Evolutionary conservation across 768 basidiomycete species (phyloP).

Genomic region (Lentinula boryana): DNA sequence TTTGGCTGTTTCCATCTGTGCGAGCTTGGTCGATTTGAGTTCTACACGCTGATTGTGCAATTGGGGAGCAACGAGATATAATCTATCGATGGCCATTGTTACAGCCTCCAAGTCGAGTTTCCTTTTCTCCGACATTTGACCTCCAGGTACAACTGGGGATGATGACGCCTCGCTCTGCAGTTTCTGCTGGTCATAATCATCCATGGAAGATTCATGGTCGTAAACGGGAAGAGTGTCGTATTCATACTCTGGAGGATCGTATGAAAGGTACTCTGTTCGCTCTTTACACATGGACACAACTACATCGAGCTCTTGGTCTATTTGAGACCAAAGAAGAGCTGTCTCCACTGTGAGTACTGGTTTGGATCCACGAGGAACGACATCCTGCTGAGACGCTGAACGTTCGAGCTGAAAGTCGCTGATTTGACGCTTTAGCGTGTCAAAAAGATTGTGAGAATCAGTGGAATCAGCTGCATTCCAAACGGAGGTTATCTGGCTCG

Average conservation of each 20-base stretch:
- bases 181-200: conserved; percentile 21
- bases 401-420: conserved; percentile 61
- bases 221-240: conserved; percentile 50
- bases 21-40: conserved; percentile 63
- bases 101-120: conserved; percentile 80
- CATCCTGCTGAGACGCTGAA: conserved; percentile 33
- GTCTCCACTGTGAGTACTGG: conserved; percentile 51
- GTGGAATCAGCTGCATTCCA: conserved; percentile 15
- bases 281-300: conserved; percentile 64
- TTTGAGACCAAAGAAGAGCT: conserved; percentile 66
- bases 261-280: conserved; percentile 44
- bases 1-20: conserved; percentile 69
- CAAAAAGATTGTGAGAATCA: conserved; percentile 39
- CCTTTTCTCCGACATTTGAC: conserved; percentile 67
- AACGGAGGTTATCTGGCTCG: not conserved
- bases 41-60: conserved; percentile 92
- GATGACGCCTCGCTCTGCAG: conserved; percentile 19
- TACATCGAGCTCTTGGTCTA: conserved; percentile 69
- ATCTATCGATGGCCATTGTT: conserved; percentile 81
- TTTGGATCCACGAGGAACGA: conserved; percentile 29
- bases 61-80: conserved; percentile 84
- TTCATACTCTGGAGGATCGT: conserved; percentile 31
- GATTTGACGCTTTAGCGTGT: conserved; percentile 61
- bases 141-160: conserved; percentile 20
- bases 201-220: conserved; percentile 33